Conservation (phyloP, 495 filamentous ascomycete species). For the Terfezia boudieri region DNA sequence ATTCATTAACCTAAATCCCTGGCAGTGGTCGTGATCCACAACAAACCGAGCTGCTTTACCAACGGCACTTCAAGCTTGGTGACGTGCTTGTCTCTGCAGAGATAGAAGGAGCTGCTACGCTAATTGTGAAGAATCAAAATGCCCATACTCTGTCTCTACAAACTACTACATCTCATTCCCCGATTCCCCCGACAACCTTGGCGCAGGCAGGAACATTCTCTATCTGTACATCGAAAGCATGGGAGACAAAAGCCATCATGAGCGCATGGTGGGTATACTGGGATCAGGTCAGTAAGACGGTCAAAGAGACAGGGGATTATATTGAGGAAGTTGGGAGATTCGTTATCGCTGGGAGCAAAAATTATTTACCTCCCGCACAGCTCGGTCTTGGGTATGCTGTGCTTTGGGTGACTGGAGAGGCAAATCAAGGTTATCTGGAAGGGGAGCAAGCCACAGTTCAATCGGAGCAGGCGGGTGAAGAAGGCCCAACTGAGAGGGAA, state of each 20-base stretch:
- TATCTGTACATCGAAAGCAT: constrained; percentile 65
- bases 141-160: constrained; percentile 7
- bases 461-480: not conserved
- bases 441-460: not conserved
- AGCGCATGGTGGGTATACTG: constrained; percentile 82
- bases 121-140: constrained; percentile 42
- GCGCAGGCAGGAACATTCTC: constrained; percentile 71
- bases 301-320: constrained; percentile 47
- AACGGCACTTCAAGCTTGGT: constrained; percentile 59
- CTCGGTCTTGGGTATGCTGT: constrained; percentile 70
- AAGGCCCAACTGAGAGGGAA: not conserved
- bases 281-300: constrained; percentile 69
- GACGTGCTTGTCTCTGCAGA: constrained; percentile 88
- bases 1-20: constrained; percentile 1
- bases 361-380: constrained; percentile 72
- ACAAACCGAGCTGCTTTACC: constrained; percentile 81
- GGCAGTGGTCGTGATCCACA: constrained; percentile 35
- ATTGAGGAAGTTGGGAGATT: constrained; percentile 51
- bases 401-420: constrained; percentile 69
- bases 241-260: constrained; percentile 93
- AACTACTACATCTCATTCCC: constrained; percentile 38
- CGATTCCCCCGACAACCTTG: constrained; percentile 75
- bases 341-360: constrained; percentile 61
- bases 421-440: constrained; percentile 30
- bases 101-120: constrained; percentile 41